A percentile compares a stretch with the other conserved stretches of the same genome.
Conservation (phyloP, 1,284 basidiomycete species). For the Apiotrichum siamense region DNA sequence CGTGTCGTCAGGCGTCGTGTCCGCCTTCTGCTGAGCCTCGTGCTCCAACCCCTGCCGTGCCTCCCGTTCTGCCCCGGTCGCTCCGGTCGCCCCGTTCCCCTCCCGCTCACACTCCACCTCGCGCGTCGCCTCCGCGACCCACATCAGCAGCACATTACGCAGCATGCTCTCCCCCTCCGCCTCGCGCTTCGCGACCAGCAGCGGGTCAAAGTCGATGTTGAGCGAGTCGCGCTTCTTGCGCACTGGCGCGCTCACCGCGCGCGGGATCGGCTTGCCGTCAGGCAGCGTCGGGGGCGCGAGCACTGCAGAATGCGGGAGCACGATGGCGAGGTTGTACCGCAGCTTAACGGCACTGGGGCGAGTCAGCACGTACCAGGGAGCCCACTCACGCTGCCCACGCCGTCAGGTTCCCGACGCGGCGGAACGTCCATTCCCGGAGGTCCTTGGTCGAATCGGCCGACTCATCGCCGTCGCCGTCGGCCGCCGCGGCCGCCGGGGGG, state of each 20-base stretch:
- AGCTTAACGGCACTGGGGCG: constrained; percentile 35
- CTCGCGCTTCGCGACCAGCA: constrained; percentile 33
- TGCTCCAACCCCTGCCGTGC: no score
- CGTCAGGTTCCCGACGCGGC: constrained; percentile 40
- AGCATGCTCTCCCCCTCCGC: constrained; percentile 39
- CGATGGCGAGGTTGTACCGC: constrained; percentile 39
- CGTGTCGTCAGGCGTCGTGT: no score
- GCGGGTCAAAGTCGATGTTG: constrained; percentile 40
- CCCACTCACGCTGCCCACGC: constrained; percentile 44
- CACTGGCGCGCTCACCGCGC: background rate
- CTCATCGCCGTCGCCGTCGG: constrained; percentile 3
- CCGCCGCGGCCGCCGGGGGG: background rate
- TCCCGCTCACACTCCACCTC: constrained; percentile 15
- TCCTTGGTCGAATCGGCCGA: constrained; percentile 6
- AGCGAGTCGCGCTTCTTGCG: background rate
- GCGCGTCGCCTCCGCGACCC: constrained; percentile 31
- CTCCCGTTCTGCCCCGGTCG: no score
- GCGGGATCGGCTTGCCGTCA: background rate
- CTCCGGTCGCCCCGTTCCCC: no score
- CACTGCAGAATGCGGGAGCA: constrained; percentile 18
- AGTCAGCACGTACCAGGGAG: background rate
- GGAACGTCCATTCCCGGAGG: constrained; percentile 43
- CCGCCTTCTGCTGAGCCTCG: no score
- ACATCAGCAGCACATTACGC: constrained; percentile 19
- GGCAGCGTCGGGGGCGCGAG: constrained; percentile 4